Evolutionary conservation across 805 yeast species (phyloP).

Genomic region (Ogataea parapolymorpha): DNA sequence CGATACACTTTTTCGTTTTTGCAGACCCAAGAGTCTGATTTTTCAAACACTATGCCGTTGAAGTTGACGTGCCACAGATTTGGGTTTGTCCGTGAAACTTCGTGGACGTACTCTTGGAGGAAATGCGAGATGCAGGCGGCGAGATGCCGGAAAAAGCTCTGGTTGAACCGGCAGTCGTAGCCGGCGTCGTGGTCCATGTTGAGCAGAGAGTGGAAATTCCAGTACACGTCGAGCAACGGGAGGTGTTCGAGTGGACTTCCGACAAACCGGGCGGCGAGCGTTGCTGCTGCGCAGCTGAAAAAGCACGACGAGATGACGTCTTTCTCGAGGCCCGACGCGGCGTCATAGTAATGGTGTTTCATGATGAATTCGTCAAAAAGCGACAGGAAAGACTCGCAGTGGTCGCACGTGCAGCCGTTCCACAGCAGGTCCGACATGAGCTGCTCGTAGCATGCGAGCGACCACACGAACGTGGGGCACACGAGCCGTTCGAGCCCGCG

Average conservation of each 20-base stretch:
- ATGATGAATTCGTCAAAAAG: constrained; percentile 58
- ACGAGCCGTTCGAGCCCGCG: constrained; percentile 41
- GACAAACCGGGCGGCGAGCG: constrained; percentile 29
- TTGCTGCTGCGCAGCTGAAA: constrained; percentile 50
- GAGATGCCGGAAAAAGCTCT: constrained; percentile 40
- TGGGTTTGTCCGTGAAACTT: constrained; percentile 34
- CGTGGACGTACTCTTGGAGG: constrained; percentile 39
- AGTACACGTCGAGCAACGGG: constrained; percentile 35
- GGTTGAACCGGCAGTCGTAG: constrained; percentile 42
- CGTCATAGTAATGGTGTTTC: constrained; percentile 59
- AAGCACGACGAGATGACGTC: constrained; percentile 61
- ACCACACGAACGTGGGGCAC: constrained; percentile 58
- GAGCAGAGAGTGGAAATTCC: constrained; percentile 51
- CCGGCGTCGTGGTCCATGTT: constrained; percentile 39
- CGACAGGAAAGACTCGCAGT: constrained; percentile 47
- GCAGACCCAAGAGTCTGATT: constrained; percentile 17
- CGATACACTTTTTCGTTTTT: constrained; percentile 14
- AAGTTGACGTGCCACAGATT: constrained; percentile 32
- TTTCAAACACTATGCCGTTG: constrained; percentile 42
- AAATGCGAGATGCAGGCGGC: constrained; percentile 46
- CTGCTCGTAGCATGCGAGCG: constrained; percentile 66
- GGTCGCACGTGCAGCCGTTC: constrained; percentile 71
- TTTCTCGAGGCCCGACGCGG: constrained; percentile 42
- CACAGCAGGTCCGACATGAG: constrained; percentile 66
- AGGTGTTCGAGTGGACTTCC: constrained; percentile 6